Conservation (phyloP, 169 alveolate genomes). For the Amoebophrya sp. region DNA sequence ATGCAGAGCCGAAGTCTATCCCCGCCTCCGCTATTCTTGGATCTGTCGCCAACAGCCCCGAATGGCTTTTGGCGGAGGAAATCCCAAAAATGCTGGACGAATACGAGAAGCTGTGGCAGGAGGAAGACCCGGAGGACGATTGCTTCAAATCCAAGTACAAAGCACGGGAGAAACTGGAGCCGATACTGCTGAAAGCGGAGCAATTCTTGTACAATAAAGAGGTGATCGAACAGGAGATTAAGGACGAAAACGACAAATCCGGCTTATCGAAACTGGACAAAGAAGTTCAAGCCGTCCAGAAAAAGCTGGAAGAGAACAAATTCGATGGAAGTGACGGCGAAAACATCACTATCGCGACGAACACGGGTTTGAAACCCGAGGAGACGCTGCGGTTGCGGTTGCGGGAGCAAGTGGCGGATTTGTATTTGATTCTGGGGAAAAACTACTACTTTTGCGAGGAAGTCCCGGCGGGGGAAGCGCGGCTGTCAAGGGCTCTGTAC, state of each 20-base stretch:
- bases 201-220: not conserved
- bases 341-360: too few relatives aligned
- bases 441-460: not conserved
- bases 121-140: not conserved
- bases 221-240: too few relatives aligned
- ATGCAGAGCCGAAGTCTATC: not conserved
- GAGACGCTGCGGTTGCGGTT: not conserved
- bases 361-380: too few relatives aligned
- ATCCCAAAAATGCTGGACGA: not conserved
- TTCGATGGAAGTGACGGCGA: too few relatives aligned
- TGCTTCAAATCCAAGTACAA: not conserved
- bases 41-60: not conserved
- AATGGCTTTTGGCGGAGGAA: not conserved
- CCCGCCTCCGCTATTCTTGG: not conserved
- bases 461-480: not conserved
- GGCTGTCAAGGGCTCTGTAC: not conserved
- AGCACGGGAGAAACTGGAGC: not conserved
- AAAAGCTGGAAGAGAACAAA: too few relatives aligned
- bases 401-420: not conserved
- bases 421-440: not conserved
- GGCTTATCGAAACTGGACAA: too few relatives aligned
- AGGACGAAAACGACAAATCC: too few relatives aligned
- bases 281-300: too few relatives aligned
- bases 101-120: not conserved
- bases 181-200: not conserved